Evolutionary conservation across 148 eudicot species (phyloP).

Genomic region (Nepenthes gracilis): DNA sequence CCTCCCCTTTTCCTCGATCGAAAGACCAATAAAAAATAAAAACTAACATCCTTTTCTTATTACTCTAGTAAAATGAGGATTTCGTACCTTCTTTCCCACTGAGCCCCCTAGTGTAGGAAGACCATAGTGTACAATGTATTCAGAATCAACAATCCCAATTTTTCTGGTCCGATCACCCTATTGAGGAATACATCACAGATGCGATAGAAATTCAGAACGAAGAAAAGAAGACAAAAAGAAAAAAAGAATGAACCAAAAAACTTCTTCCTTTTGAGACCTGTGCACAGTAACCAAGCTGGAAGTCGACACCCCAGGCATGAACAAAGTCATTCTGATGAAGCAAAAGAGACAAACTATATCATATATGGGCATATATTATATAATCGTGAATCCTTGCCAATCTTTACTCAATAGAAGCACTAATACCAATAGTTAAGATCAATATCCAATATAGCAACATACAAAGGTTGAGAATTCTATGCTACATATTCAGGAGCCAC

Average conservation of each 20-base stretch:
- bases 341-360: background rate
- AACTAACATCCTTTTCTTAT: background rate
- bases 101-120: conserved; percentile 53
- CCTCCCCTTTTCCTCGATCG: background rate
- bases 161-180: conserved; percentile 48
- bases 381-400: too few species aligned
- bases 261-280: conserved; percentile 21
- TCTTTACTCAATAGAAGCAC: too few species aligned
- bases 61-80: background rate
- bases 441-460: too few species aligned
- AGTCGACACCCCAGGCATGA: conserved; percentile 68
- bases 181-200: conserved; percentile 1
- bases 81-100: conserved; percentile 24
- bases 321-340: conserved; percentile 50
- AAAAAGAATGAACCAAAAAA: background rate
- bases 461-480: too few species aligned
- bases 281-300: conserved; percentile 58
- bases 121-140: conserved; percentile 47
- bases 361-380: background rate
- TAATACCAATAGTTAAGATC: too few species aligned
- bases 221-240: background rate
- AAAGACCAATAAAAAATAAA: background rate
- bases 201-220: background rate
- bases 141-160: conserved; percentile 56
- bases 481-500: too few species aligned